Evolutionary conservation across 164 flowering plant species (phyloP), one percentile per base, ranked within the genome.

Genomic region (Malania oleifera): DNA sequence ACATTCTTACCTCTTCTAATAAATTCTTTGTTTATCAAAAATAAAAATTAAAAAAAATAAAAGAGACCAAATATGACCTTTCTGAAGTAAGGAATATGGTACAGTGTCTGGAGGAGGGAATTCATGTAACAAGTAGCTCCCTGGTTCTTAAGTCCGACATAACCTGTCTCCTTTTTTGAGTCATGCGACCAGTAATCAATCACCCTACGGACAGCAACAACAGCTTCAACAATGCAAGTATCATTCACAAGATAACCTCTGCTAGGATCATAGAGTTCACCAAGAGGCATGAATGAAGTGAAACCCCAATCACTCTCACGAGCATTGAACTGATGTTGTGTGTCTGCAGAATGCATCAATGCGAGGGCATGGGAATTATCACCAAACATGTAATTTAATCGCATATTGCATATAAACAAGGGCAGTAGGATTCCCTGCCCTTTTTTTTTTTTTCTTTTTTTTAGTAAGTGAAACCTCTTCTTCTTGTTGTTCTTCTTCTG

Each of bases 121-220:
- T 73, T 73, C 77, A 73, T 73, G 56, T 73, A 73, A 55, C 77
- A 73, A 47, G 77, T 73, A 9, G 77, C 77, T 34, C 77, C 77
- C 50, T 73, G 77, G 48, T 73, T 73, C 62, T 73, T 69, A 24
- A 73, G 77, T 11, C 77, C 77, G 34, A 73, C 77, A 66, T 35
- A 73, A 46, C 77, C 77, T 4, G 77, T 73, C 46, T 69, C 73
- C 57, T 73, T 73, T 60, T 73, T 73, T 29, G 77, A 73, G 58
- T 73, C 73, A 69, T 69, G 39, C 1, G 73, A 12, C 73, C 70
- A 66, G 48, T 73, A 62, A 57, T 69, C 71, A 51, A 62, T 19
- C 14, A 62, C 68, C 52, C 45, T 66, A 28, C 73, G 70, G n/a
- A 68, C 65, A 55, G 59, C 64, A 48, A 59, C 68, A 47, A 60